Evolutionary conservation across 495 filamentous ascomycete species (phyloP), one percentile per base, ranked within the genome.

Genomic region (Trichocladium antarcticum): DNA sequence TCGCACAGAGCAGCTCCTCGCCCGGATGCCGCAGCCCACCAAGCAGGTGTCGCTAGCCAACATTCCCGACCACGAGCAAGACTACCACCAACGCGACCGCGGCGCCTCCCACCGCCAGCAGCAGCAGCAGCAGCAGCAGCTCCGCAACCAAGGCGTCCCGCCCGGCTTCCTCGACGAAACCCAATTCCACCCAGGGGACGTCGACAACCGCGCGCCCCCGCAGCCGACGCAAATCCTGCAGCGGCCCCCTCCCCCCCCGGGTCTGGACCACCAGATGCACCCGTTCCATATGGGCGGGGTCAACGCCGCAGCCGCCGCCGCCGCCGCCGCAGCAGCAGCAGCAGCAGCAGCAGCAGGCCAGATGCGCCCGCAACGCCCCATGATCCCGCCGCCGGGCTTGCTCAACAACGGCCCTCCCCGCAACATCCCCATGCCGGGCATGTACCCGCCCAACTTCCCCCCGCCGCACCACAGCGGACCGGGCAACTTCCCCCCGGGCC

Each of bases 191-290:
- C 68, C 63, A 2, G 54, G 59, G 1, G 69, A 74, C 29, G 54
- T 64, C 17, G 68, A 71, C 24, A 41, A 28, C 50, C 72, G 68
- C 17, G 36, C 53, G 34, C 51, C 49, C 35, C 60, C 55, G 21
- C 63, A 65, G 35, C 68, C 66, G 19, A 79, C 74, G 5, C 73
- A 77, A 49, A 79, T 79, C 36, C 62, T 79, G 16, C 74, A 77
- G 54, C 73, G 75, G 11, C 70, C 68, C 10, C 73, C 73, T 38
- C 73, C 73, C 36, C 73, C 68, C 12, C 72, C 72, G 8, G 74
- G 71, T 10, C 57, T 74, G 19, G 71, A 79, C 20, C 66, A 67
- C 40, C 72, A 72, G 47, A 72, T 74, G 60, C 68, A 66, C 48
- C 66, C 57, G 14, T 73, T 70, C 64, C 64, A 68, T 53, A 65